These are phyloP conservation scores for Trypanosoma rangeli DNA, from an alignment of 208 protist species.

Conservation along the genomic window DNA sequence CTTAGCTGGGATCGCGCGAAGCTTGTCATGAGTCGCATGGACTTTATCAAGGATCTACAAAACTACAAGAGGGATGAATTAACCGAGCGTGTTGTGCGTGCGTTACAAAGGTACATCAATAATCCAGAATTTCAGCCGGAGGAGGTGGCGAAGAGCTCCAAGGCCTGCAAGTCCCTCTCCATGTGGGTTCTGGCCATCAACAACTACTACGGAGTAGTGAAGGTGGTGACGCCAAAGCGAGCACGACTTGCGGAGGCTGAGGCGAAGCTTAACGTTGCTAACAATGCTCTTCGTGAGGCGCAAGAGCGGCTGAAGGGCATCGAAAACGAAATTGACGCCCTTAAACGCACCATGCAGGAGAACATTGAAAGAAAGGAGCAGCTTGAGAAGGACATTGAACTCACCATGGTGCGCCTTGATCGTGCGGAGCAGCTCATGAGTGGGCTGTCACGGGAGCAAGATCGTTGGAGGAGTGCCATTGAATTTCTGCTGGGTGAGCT, in stretches of 20 bases:
- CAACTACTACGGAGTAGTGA: constrained; percentile 94
- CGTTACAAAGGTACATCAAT: constrained; percentile 93
- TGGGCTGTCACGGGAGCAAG: constrained; percentile 85
- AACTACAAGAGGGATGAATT: constrained; percentile 94
- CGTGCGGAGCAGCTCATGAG: constrained; percentile 91
- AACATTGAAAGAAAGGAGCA: constrained; percentile 89
- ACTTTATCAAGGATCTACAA: constrained; percentile 93
- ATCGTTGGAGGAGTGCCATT: constrained; percentile 75
- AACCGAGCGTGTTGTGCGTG: constrained; percentile 77
- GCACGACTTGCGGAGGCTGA: constrained; percentile 79
- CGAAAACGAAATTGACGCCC: constrained; percentile 75
- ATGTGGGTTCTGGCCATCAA: constrained; percentile 96
- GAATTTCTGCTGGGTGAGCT: constrained; percentile 61
- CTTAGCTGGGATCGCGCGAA: constrained; percentile 93
- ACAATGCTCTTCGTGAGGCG: constrained; percentile 64
- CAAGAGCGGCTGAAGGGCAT: constrained; percentile 73
- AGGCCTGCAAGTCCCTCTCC: constrained; percentile 93
- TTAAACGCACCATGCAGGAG: constrained; percentile 84
- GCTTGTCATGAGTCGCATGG: constrained; percentile 90
- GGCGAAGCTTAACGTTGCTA: constrained; percentile 79
- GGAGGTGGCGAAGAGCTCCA: constrained; percentile 92
- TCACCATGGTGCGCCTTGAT: constrained; percentile 86
- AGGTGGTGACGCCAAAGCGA: constrained; percentile 89
- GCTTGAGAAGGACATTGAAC: constrained; percentile 92
- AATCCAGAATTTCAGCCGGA: constrained; percentile 94